Evolutionary conservation across 2,329 filamentous ascomycete species (phyloP).

Genomic region (Verticillium isaacii): DNA sequence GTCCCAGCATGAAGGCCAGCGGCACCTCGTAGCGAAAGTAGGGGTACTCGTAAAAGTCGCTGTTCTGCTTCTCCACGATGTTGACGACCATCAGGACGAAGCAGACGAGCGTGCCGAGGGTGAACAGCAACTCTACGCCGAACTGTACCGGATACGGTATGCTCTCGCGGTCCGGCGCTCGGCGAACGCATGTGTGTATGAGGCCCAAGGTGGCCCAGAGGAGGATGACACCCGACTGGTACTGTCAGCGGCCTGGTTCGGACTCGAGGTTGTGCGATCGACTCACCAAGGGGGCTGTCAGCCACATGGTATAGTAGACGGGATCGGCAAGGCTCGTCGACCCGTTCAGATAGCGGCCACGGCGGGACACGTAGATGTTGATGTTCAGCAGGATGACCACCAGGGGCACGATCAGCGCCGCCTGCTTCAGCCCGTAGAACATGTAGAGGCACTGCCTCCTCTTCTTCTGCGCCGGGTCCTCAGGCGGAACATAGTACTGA

Average conservation of each 20-base stretch:
- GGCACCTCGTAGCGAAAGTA: conserved; percentile 14
- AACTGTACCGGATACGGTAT: conserved; percentile 12
- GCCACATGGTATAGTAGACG: conserved; percentile 11
- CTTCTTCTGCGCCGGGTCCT: conserved; percentile 9
- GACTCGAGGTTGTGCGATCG: not conserved
- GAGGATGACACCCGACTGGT: conserved; percentile 6
- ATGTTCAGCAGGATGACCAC: conserved; percentile 11
- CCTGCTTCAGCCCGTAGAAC: conserved; percentile 28
- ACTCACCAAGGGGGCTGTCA: conserved; percentile 9
- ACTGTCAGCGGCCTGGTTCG: not conserved
- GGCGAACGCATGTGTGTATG: conserved; percentile 5
- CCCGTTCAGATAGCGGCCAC: conserved; percentile 11
- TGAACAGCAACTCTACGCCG: conserved; percentile 13
- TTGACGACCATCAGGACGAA: conserved; percentile 12
- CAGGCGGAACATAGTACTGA: not conserved
- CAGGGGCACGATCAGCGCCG: conserved; percentile 32
- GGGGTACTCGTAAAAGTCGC: conserved; percentile 10
- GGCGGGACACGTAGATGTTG: conserved; percentile 13
- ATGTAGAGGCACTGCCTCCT: conserved; percentile 24
- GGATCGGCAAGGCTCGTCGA: conserved; percentile 10
- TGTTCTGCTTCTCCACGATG: conserved; percentile 9
- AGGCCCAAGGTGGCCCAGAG: conserved; percentile 9
- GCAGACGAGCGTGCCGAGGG: conserved; percentile 11
- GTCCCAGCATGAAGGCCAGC: conserved; percentile 8
- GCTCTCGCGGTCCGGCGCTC: conserved; percentile 1